Conservation (phyloP, 148 eudicot genomes). For the Rhododendron vialii region DNA sequence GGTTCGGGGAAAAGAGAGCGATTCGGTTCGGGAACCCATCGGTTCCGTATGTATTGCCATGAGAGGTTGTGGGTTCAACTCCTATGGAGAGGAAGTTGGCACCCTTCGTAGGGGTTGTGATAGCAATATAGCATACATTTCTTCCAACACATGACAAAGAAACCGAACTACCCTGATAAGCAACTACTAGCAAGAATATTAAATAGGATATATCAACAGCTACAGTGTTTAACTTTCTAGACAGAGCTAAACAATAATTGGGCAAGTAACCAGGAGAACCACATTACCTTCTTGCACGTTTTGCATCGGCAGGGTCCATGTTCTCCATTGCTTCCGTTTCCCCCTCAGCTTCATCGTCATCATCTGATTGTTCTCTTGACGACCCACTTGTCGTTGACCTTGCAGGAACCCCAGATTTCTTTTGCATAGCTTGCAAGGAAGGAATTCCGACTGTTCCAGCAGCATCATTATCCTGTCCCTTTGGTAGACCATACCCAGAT, state of each 20-base stretch:
- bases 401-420: conserved; percentile 53
- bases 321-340: conserved; percentile 59
- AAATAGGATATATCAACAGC: not conserved
- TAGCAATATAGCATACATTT: not conserved
- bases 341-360: conserved; percentile 81
- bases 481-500: conserved; percentile 29
- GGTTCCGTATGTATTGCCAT: not conserved
- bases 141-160: not conserved
- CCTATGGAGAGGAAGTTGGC: not conserved
- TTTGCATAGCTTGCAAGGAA: conserved; percentile 52
- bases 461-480: conserved; percentile 50
- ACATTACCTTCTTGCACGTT: conserved; percentile 75
- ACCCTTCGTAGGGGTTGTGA: not conserved
- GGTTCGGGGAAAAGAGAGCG: not conserved
- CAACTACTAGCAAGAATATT: not conserved
- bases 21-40: not conserved
- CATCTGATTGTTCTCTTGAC: conserved; percentile 84
- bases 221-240: not conserved
- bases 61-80: not conserved
- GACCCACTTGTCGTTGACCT: conserved; percentile 86
- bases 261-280: not conserved
- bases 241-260: not conserved
- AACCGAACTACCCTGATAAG: not conserved
- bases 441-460: conserved; percentile 50
- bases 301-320: conserved; percentile 68